Evolutionary conservation across 192 early-diverging fungal genomes (phyloP).

Genomic region (Oehlia diaphana): DNA sequence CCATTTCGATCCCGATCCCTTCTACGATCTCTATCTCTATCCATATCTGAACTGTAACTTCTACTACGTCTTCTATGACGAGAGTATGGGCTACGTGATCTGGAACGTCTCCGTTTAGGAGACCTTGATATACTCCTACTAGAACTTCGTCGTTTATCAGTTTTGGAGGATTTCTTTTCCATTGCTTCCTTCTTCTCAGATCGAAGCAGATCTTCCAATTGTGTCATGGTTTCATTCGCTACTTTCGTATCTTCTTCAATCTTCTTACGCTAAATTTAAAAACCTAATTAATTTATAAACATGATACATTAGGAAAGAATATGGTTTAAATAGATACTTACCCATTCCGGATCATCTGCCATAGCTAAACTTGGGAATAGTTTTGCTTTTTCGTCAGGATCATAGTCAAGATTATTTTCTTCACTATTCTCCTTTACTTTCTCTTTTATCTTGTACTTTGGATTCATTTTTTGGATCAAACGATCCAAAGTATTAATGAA

Average conservation of each 20-base stretch:
- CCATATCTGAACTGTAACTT: slow-evolving; percentile 33
- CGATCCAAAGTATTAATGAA: slow-evolving; percentile 86
- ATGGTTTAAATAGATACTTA: slow-evolving; percentile 22
- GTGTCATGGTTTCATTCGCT: slow-evolving; percentile 56
- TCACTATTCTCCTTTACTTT: slow-evolving; percentile 18
- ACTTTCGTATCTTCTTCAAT: slow-evolving; percentile 47
- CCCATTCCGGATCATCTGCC: slow-evolving; percentile 50
- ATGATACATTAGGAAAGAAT: background rate
- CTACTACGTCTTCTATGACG: slow-evolving; percentile 36
- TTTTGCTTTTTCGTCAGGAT: slow-evolving; percentile 55
- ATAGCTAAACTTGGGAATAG: slow-evolving; percentile 81
- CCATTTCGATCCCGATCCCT: slow-evolving; percentile 33
- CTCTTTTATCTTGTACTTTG: slow-evolving; percentile 46
- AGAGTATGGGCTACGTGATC: slow-evolving; percentile 32
- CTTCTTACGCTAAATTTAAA: slow-evolving; percentile 29
- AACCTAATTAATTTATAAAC: background rate
- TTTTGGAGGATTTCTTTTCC: slow-evolving; percentile 33
- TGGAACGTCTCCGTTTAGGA: slow-evolving; percentile 19
- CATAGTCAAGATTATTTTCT: background rate
- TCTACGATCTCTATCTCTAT: slow-evolving; percentile 26
- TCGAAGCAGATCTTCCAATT: slow-evolving; percentile 54
- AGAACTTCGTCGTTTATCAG: slow-evolving; percentile 35
- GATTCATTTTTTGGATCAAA: slow-evolving; percentile 83
- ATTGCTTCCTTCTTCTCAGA: slow-evolving; percentile 32
- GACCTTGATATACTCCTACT: slow-evolving; percentile 28